Conservation (phyloP, 257 asterid genomes). For the Coffea eugenioides region DNA sequence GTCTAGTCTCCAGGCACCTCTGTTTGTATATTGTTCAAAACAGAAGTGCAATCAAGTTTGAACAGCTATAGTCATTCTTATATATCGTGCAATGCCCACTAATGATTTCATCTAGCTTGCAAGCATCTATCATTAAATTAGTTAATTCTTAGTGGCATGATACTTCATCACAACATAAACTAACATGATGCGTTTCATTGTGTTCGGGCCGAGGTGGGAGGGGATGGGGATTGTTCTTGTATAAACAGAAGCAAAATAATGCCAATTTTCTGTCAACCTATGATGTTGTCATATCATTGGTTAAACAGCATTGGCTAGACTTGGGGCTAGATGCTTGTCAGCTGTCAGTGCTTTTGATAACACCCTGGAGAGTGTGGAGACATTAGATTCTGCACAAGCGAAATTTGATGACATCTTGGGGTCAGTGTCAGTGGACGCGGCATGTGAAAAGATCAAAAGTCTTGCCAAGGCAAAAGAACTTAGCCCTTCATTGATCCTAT, state of each 20-base stretch:
- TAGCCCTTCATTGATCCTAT: slow-evolving; percentile 80
- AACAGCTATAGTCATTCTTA: neutral
- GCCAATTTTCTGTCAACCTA: neutral
- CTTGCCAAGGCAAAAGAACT: slow-evolving; percentile 87
- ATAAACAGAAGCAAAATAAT: neutral
- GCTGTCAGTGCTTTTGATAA: slow-evolving; percentile 93
- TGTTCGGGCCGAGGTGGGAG: neutral
- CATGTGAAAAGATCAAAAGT: slow-evolving; percentile 86
- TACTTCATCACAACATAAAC: neutral
- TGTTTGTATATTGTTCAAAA: no score
- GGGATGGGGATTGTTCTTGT: neutral
- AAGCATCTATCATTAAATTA: neutral
- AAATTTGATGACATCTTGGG: slow-evolving; percentile 84
- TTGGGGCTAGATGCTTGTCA: slow-evolving; percentile 85
- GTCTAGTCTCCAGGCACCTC: no score
- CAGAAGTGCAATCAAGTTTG: neutral
- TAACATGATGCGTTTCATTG: neutral
- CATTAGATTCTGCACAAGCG: slow-evolving; percentile 82
- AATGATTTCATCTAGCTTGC: neutral
- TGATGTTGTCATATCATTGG: slow-evolving; percentile 9
- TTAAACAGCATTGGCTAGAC: slow-evolving; percentile 77
- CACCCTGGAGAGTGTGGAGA: slow-evolving; percentile 78
- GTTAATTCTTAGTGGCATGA: neutral
- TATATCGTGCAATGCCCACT: neutral
- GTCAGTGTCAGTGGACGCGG: slow-evolving; percentile 69